Conservation (phyloP, 179 eudicot genomes). For the Dionaea muscipula region DNA sequence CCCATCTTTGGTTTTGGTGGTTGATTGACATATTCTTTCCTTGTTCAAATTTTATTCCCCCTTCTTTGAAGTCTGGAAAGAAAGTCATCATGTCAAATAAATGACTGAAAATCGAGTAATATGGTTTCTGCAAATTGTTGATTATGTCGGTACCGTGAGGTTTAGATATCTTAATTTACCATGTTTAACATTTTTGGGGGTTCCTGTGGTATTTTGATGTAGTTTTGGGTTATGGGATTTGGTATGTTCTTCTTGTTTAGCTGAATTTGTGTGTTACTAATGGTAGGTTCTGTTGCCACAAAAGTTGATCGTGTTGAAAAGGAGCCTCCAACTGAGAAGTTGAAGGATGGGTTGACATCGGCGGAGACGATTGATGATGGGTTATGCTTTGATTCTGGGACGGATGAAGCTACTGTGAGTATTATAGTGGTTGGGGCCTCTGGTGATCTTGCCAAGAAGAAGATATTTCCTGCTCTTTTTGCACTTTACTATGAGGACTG, state of each 20-base stretch:
- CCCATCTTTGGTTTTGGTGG: no score
- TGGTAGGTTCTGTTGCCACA: conserved; percentile 39
- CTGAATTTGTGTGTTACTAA: neutral
- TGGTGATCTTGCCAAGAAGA: conserved; percentile 98
- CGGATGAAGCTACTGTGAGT: conserved; percentile 65
- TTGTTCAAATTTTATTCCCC: no score
- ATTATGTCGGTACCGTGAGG: no score
- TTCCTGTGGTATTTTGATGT: no score
- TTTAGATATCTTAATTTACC: no score
- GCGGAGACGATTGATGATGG: conserved; percentile 26
- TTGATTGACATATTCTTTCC: no score
- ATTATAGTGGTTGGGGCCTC: conserved; percentile 98
- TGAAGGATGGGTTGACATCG: conserved; percentile 32
- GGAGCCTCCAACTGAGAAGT: conserved; percentile 28
- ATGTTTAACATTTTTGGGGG: no score
- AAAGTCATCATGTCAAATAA: no score
- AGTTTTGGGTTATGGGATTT: neutral
- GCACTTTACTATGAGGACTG: conserved; percentile 91
- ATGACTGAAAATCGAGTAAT: no score
- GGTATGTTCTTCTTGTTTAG: neutral
- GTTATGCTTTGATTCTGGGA: conserved; percentile 23
- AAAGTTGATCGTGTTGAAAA: conserved; percentile 21
- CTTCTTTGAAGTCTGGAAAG: no score
- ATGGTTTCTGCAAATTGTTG: no score
- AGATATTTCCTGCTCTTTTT: conserved; percentile 97